phyloP scores from a whole-genome alignment of 73 alveolate genomes.

The Durusdinium trenchii region DNA sequence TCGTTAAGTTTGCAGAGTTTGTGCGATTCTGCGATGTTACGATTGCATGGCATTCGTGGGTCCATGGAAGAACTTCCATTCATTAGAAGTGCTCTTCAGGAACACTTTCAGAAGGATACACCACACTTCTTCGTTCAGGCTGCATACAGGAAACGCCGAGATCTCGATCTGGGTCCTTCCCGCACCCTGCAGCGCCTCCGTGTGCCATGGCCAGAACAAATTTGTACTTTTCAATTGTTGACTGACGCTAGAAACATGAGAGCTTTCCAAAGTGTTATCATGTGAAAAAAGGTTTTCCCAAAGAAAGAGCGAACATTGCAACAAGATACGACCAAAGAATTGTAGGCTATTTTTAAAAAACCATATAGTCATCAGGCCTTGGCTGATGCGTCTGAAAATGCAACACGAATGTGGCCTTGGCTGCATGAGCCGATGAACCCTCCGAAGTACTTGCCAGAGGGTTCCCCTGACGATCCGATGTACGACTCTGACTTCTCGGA shows the following conservation, averaged over 20 bases:
- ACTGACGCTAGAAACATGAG: not conserved
- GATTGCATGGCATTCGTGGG: not conserved
- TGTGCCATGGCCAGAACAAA: not conserved
- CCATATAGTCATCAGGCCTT: not conserved
- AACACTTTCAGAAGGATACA: not conserved
- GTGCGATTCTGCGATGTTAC: not conserved
- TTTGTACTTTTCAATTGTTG: not conserved
- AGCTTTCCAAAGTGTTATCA: not conserved
- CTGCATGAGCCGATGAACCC: not conserved
- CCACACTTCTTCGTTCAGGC: not conserved
- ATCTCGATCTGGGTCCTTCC: not conserved
- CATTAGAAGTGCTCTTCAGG: not conserved
- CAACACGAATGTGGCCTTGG: not conserved
- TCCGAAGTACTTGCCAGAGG: not conserved
- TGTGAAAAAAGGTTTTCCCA: not conserved
- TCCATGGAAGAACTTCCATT: not conserved
- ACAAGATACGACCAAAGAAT: not conserved
- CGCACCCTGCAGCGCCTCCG: not conserved
- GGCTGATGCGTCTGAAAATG: not conserved
- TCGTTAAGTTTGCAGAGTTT: not conserved
- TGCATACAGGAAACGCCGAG: not conserved
- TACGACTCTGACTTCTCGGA: not conserved
- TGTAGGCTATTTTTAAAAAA: not conserved
- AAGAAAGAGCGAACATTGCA: not conserved
- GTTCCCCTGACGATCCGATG: not conserved